Base-by-base conservation (phyloP, 345 rosid species). In the Brassica incana region DNA sequence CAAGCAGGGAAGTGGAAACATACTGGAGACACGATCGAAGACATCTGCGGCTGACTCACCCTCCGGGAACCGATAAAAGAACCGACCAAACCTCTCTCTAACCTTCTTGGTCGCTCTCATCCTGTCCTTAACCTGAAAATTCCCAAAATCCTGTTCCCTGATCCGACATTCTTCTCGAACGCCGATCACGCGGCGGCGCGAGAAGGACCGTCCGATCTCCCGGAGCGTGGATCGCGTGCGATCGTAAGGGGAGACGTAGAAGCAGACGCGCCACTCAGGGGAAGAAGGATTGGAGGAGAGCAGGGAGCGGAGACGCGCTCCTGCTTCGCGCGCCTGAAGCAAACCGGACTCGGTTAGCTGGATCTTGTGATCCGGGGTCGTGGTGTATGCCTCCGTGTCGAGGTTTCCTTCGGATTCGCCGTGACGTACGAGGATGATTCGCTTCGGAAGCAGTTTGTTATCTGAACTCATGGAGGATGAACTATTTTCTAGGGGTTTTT, bases 21-120 rank as follows among this genome's bases (percentile, higher is more conserved):
- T 88, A 93, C 99, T 89, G 6, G 99, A 95, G 77, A 95, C 93
- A 8, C 98, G 99, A 79, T 95, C 99, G 65, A 87, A 95, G 61
- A 95, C 98, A 56, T 95, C 99, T 43, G 99, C 97, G 60, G 97
- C 98, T 23, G 99, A 95, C 77, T 95, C 99, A 35, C 99, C 99
- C 72, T 95, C 99, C 12, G 97, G 98, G 67, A 95, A 95, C 32
- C 99, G 86, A 56, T 89, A 95, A 69, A 87, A 95, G 78, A 91
- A 95, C 36, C 99, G 83, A 2, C 97, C 99, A 76, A 93, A 95
- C 33, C 81, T 74, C 81, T 90, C 91, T 69, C 98, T 84, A 0
- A 90, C 84, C 85, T 89, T 88, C 73, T 91, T 93, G n/a, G 91
- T 87, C 30, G 18, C 83, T 72, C 83, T 84, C 98, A 95, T 95